Evolutionary conservation across 2,329 filamentous ascomycete species (phyloP), one percentile per base, ranked within the genome.

Genomic region (Nothomitra cinnamomea): DNA sequence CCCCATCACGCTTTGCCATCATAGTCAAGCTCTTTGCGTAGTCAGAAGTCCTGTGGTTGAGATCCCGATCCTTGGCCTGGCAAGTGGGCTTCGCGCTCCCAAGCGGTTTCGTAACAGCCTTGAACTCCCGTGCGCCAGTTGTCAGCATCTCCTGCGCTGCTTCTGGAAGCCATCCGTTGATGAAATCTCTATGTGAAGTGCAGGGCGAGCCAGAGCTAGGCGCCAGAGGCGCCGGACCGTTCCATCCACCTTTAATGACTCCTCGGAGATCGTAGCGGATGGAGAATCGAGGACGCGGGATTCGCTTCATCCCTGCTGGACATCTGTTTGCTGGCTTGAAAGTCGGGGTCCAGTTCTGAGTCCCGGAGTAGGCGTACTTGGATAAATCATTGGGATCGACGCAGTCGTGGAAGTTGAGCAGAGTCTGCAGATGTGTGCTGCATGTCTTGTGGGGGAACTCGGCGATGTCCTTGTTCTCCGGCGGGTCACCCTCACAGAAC

Each of bases 111-210:
- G 64, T 57, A 10, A 72, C 66, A 10, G 58, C 55, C 6, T 55
- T 56, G 42, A 67, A 72, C n/a, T 67, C 56, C 28, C 28, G 28
- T 10, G 59, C 69, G 69, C 51, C 67, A 0, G 68, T 63, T 28
- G 59, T 61, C 12, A 72, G 57, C 69, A 73, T 70, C 54, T 69
- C 69, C 54, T 60, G 43, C 0, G 68, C 69, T 0, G 64, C 66
- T 53, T 72, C 69, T 13, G 60, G 59, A 1, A 67, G 62, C 71
- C 71, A 74, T 3, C 65, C 71, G 40, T 72, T 72, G 60, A 74
- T 70, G 52, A 73, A 73, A 57, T 73, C 71, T 2, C 71, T 70
- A 57, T 73, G 71, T 2, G 62, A 64, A 64, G 67, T 69, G 58
- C 63, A 72, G 0, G 66, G 65, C n/a, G 60, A 58, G 0, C 68